Percentiles rank a stretch among this genome's conserved stretches.
phyloP scores from a whole-genome alignment of 371 early-diverging fungal species.

The Thermomucor indicae-seudaticae region DNA sequence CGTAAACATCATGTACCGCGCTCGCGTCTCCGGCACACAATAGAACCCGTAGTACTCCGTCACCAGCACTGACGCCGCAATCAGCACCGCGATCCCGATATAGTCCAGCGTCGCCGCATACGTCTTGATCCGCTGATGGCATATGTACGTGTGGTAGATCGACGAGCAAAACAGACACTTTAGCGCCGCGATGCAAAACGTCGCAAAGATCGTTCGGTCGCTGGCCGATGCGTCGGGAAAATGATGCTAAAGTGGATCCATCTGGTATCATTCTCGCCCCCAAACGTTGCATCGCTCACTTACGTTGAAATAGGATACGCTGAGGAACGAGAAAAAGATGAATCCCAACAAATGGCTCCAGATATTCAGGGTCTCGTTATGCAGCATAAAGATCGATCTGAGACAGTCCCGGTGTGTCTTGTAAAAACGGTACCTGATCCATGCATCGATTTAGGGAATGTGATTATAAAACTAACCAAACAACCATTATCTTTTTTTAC shows the following conservation, averaged over 20 bases:
- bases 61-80: constrained; percentile 58
- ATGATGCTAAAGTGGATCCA: constrained; percentile 30
- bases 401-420: constrained; percentile 50
- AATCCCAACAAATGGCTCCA: constrained; percentile 69
- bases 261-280: not conserved
- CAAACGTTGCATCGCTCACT: constrained; percentile 7
- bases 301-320: constrained; percentile 51
- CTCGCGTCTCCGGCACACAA: constrained; percentile 39
- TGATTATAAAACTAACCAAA: not conserved
- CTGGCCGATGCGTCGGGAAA: constrained; percentile 46
- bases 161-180: constrained; percentile 67
- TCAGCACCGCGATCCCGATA: constrained; percentile 66
- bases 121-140: constrained; percentile 55
- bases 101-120: constrained; percentile 68
- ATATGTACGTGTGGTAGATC: constrained; percentile 66
- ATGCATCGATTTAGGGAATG: not conserved
- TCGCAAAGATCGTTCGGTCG: constrained; percentile 51
- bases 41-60: constrained; percentile 66
- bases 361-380: constrained; percentile 72
- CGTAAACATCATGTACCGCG: constrained; percentile 54
- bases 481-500: constrained; percentile 9
- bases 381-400: constrained; percentile 58
- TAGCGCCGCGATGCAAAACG: constrained; percentile 60
- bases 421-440: constrained; percentile 53
- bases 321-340: constrained; percentile 50